Conservation (phyloP, 176 grass and related monocot genomes). For the Pontederia crassipes region DNA sequence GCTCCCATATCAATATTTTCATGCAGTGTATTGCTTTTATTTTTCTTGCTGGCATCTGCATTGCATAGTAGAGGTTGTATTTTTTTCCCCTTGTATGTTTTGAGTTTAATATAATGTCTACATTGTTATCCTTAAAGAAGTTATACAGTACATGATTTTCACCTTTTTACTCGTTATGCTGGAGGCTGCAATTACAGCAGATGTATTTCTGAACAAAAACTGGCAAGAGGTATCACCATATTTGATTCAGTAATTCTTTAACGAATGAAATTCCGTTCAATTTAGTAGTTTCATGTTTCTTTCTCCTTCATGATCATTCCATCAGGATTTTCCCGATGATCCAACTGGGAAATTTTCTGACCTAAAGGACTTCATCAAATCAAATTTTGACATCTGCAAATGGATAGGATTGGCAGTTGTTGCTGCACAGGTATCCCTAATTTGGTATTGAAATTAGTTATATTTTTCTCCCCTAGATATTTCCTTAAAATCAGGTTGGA, state of each 20-base stretch:
- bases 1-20: too few relatives aligned
- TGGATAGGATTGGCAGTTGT: not conserved
- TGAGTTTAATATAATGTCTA: too few relatives aligned
- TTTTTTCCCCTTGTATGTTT: too few relatives aligned
- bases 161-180: slow-evolving; percentile 62
- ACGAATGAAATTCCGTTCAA: not conserved
- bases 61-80: too few relatives aligned
- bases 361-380: not conserved
- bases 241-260: too few relatives aligned
- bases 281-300: not conserved
- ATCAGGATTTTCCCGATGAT: not conserved
- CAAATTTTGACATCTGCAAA: not conserved
- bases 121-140: slow-evolving; percentile 48
- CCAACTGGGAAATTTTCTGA: not conserved
- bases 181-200: slow-evolving; percentile 52
- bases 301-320: not conserved
- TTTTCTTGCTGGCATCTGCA: too few relatives aligned
- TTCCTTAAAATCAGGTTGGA: too few relatives aligned
- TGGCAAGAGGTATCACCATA: slow-evolving; percentile 73
- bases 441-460: not conserved
- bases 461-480: too few relatives aligned
- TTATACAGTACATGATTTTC: slow-evolving; percentile 52
- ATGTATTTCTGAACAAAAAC: slow-evolving; percentile 75
- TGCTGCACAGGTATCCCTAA: not conserved
- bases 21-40: too few relatives aligned